A percentile compares a stretch with the other conserved stretches of the same genome.
Evolutionary conservation across 768 basidiomycete genomes (phyloP).

Genomic region (Termitomyces eurrhizus): DNA sequence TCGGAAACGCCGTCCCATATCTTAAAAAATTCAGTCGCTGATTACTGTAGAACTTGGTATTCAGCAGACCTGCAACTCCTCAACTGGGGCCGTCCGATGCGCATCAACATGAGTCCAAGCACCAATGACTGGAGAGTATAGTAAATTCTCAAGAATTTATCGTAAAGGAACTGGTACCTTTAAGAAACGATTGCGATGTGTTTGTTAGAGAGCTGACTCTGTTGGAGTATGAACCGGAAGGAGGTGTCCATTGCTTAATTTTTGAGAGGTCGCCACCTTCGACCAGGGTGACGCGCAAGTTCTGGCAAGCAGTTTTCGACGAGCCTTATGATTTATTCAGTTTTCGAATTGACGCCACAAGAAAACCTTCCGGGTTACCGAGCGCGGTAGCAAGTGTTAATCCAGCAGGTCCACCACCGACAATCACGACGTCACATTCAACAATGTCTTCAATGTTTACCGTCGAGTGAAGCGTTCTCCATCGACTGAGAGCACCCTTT

Average conservation of each 20-base stretch:
- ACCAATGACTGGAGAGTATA: constrained; percentile 55
- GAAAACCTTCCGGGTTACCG: constrained; percentile 41
- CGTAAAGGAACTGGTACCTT: constrained; percentile 38
- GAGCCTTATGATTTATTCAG: constrained; percentile 39
- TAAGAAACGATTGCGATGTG: constrained; percentile 61
- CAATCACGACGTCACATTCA: constrained; percentile 85
- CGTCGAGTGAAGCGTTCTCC: constrained; percentile 9
- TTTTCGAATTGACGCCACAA: constrained; percentile 1
- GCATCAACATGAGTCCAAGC: constrained; percentile 79
- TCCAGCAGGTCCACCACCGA: constrained; percentile 92
- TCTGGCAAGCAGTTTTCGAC: constrained; percentile 43
- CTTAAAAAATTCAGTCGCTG: constrained; percentile 27
- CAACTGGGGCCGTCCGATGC: constrained; percentile 63
- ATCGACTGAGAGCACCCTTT: neutral
- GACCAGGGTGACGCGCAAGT: constrained; percentile 64
- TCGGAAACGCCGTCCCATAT: constrained; percentile 92
- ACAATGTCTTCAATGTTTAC: constrained; percentile 20
- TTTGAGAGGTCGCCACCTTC: constrained; percentile 78
- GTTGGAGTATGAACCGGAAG: constrained; percentile 63
- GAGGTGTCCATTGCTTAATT: constrained; percentile 62
- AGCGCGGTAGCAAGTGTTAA: constrained; percentile 86
- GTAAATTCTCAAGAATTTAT: constrained; percentile 6
- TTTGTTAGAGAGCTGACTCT: constrained; percentile 86
- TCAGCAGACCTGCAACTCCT: constrained; percentile 76
- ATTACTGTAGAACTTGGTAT: neutral